Conservation (phyloP, 2,329 filamentous ascomycete species). For the Chaetomium sp. region DNA sequence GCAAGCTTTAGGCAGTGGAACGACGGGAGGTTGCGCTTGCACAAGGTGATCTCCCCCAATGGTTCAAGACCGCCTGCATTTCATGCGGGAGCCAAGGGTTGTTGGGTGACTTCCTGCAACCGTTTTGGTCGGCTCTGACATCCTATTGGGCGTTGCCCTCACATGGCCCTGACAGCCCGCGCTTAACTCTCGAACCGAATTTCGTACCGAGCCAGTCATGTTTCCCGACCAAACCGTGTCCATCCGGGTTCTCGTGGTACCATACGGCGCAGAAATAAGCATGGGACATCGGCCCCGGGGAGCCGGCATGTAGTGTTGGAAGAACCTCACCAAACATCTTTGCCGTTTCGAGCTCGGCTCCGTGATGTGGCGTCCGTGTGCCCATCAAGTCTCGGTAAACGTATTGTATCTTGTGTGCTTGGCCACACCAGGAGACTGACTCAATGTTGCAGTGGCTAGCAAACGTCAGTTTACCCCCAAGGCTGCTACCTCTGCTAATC, state of each 20-base stretch:
- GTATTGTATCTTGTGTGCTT: no score
- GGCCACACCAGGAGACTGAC: no score
- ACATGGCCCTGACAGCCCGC: slow-evolving; percentile 2
- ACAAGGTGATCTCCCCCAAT: slow-evolving; percentile 6
- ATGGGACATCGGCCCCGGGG: not conserved
- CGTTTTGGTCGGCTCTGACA: not conserved
- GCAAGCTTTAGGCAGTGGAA: not conserved
- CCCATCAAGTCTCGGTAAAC: no score
- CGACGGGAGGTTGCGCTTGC: slow-evolving; percentile 1
- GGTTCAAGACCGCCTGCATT: not conserved
- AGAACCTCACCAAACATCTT: no score
- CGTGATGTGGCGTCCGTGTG: no score
- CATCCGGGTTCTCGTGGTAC: not conserved
- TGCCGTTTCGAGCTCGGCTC: not conserved
- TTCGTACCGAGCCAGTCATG: slow-evolving; percentile 10
- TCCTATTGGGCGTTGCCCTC: slow-evolving; percentile 5
- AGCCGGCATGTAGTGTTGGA: no score
- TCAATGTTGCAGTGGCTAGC: no score
- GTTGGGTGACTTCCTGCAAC: not conserved
- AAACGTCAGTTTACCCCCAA: no score
- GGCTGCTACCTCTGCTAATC: no score
- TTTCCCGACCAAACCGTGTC: not conserved
- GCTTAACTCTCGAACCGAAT: slow-evolving; percentile 11
- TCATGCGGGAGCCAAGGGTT: slow-evolving; percentile 2
- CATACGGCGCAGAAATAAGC: slow-evolving; percentile 1